Percentiles rank a stretch among this genome's conserved stretches.
phyloP scores from a whole-genome alignment of 495 filamentous ascomycete genomes.

The Penicillium silybi region DNA sequence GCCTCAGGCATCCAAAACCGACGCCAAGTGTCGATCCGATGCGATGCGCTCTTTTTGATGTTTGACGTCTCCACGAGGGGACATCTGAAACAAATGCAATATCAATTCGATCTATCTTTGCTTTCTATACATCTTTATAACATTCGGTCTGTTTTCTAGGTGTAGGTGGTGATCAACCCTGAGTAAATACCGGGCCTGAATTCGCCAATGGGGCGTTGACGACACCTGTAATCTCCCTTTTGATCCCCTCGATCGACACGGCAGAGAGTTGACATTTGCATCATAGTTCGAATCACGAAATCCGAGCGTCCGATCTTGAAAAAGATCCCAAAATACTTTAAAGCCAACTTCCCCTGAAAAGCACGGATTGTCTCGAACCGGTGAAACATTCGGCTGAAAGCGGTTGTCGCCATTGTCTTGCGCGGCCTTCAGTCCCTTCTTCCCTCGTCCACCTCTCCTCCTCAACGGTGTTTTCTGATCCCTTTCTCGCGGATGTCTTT shows the following conservation, averaged over 20 bases:
- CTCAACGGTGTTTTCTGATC: background rate
- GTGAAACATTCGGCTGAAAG: conserved; percentile 26
- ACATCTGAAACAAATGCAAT: background rate
- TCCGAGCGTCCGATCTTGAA: background rate
- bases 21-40: conserved; percentile 3
- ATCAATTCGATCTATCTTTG: background rate
- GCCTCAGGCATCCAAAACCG: conserved; percentile 5
- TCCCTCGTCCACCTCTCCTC: background rate
- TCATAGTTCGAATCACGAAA: background rate
- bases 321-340: background rate
- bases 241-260: background rate
- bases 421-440: conserved; percentile 14
- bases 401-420: conserved; percentile 25
- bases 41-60: background rate
- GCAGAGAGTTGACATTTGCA: background rate
- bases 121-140: background rate
- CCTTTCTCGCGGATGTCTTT: conserved; percentile 4
- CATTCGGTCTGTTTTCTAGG: background rate
- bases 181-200: background rate
- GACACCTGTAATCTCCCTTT: background rate
- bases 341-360: background rate
- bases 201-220: background rate
- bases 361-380: conserved; percentile 12
- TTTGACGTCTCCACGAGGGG: background rate
- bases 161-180: too few relatives aligned